Conservation (phyloP, 371 early-diverging fungal species). For the Mortierella sp. region DNA sequence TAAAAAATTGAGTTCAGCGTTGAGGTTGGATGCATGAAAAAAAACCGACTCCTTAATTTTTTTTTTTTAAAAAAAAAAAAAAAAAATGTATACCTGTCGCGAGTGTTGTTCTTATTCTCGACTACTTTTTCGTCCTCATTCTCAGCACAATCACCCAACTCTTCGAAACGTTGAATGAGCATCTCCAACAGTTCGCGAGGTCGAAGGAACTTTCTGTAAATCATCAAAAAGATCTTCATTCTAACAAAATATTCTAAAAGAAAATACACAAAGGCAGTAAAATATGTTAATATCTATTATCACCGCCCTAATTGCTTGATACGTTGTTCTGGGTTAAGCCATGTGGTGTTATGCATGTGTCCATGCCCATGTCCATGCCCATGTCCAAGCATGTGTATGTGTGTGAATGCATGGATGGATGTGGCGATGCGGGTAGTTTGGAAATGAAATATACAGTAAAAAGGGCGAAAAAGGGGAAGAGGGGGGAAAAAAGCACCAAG, state of each 20-base stretch:
- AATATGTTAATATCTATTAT: too few species aligned
- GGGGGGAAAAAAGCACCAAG: not conserved
- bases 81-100: conserved; percentile 28
- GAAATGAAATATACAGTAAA: not conserved
- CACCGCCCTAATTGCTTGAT: too few species aligned
- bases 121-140: conserved; percentile 20
- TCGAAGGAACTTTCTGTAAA: conserved; percentile 69
- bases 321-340: too few species aligned
- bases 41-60: not conserved
- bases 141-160: conserved; percentile 32
- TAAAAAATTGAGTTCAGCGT: too few species aligned
- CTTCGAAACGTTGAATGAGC: conserved; percentile 62
- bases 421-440: not conserved
- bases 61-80: not conserved
- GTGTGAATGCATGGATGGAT: not conserved
- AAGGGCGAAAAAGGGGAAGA: too few species aligned
- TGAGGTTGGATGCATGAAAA: too few species aligned
- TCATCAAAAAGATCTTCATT: conserved; percentile 63
- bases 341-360: not conserved
- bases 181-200: conserved; percentile 63
- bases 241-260: conserved; percentile 42
- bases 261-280: not conserved
- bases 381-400: not conserved
- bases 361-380: not conserved
- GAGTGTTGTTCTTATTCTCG: conserved; percentile 23